A percentile compares a stretch with the other conserved stretches of the same genome.
phyloP scores from a whole-genome alignment of 305 asterid species.

The Rubia peregrina region DNA sequence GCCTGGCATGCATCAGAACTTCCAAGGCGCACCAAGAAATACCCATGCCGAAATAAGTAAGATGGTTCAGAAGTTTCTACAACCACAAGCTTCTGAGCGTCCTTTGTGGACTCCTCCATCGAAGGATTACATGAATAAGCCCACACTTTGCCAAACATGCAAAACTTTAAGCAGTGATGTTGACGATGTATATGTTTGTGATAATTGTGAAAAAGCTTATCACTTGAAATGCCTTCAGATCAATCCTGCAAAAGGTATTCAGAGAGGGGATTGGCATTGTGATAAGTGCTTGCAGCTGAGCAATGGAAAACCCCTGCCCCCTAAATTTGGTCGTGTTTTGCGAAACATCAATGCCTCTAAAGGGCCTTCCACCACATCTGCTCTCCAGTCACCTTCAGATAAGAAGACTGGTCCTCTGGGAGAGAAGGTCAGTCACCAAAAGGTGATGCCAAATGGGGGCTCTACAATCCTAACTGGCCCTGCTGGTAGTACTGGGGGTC shows the following conservation, averaged over 20 bases:
- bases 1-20: slow-evolving; percentile 25
- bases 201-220: slow-evolving; percentile 92
- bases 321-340: slow-evolving; percentile 97
- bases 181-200: slow-evolving; percentile 76
- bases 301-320: slow-evolving; percentile 92
- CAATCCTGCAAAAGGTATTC: slow-evolving; percentile 51
- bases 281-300: slow-evolving; percentile 73
- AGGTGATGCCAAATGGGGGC: slow-evolving; percentile 42
- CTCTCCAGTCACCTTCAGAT: slow-evolving; percentile 36
- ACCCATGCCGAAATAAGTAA: slow-evolving; percentile 74
- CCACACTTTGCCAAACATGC: slow-evolving; percentile 77
- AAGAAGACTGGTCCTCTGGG: slow-evolving; percentile 36
- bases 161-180: slow-evolving; percentile 43
- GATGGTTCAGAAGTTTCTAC: slow-evolving; percentile 67
- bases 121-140: slow-evolving; percentile 80
- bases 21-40: slow-evolving; percentile 44
- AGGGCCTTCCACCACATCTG: slow-evolving; percentile 34
- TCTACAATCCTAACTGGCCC: slow-evolving; percentile 31
- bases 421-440: slow-evolving; percentile 40
- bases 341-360: slow-evolving; percentile 58
- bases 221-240: slow-evolving; percentile 86
- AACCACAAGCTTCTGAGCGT: slow-evolving; percentile 42
- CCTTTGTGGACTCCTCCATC: slow-evolving; percentile 85
- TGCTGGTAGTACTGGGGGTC: slow-evolving; percentile 26
- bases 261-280: slow-evolving; percentile 97